Evolutionary conservation across 148 eudicot genomes (phyloP), one percentile per base, ranked within the genome.

Genomic region (Cornus kousa): DNA sequence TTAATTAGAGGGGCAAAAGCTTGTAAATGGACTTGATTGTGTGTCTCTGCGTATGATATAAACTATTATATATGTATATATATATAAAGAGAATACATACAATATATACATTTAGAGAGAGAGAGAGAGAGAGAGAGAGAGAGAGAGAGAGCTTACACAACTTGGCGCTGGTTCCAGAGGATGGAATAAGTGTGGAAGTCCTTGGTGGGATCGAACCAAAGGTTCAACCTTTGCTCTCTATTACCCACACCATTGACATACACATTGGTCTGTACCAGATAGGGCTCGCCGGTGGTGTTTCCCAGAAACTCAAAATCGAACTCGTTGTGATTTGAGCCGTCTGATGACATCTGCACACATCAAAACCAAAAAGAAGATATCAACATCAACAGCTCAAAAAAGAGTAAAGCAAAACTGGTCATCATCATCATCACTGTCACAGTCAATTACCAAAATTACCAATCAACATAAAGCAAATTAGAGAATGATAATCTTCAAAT

Each of bases 251-350:
- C 98, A 80, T 91, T 91, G 5, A 90, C 98, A 70, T 86, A 94
- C 14, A 94, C 83, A 75, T 94, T 94, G 35, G 98, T 94, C 82
- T 94, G 98, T 0, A 94, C 94, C 62, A 90, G 19, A 83, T 94
- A 94, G 10, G 98, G 98, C 57, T 94, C 97, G 6, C 98, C 98
- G 0, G 85, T 92, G 2, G 90, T 87, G 85, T 94, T 94, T 5
- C 98, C 98, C 66, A 94, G 69, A 72, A 94, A 94, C 87, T 94
- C 98, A n/a, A 90, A 94, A 87, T 94, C 98, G 75, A 94, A 92
- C 78, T 94, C 98, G 76, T 94, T 90, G 78, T 94, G 98, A 12
- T 55, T 85, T 50, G 97, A 80, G 59, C 98, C 98, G 0, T 90
- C 97, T 3, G 98, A 94, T 76, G 98, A 90, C 98, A 94, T 94